Conservation (phyloP, 2,329 filamentous ascomycete species). For the Colletotrichum incanum region DNA sequence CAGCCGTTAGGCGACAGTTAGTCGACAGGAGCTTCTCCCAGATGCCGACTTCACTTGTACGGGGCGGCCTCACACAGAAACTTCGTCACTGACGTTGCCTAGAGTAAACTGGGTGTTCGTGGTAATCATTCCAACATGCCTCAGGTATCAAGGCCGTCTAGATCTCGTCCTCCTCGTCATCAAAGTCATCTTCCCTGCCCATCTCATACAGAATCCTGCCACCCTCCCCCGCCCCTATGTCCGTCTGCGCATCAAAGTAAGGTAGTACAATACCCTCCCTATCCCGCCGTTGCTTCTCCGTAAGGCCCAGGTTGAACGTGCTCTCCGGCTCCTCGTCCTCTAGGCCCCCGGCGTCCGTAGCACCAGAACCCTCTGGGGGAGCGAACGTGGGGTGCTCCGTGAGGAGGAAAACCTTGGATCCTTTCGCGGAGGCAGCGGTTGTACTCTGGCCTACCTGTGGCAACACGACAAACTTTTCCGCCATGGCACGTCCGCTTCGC, state of each 20-base stretch:
- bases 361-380: slow-evolving; percentile 57
- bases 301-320: slow-evolving; percentile 89
- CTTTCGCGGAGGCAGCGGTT: slow-evolving; percentile 10
- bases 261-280: slow-evolving; percentile 92
- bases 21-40: background rate
- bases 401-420: slow-evolving; percentile 71
- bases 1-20: background rate
- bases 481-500: slow-evolving; percentile 83
- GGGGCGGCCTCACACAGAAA: background rate
- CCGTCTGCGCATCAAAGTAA: slow-evolving; percentile 96
- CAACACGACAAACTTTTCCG: slow-evolving; percentile 74
- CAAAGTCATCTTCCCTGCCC: slow-evolving; percentile 96
- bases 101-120: background rate
- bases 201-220: slow-evolving; percentile 97
- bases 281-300: slow-evolving; percentile 90
- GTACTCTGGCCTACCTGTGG: slow-evolving; percentile 46
- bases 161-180: slow-evolving; percentile 95
- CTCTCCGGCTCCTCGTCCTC: slow-evolving; percentile 73
- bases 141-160: slow-evolving; percentile 53
- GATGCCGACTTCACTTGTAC: background rate
- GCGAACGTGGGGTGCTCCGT: slow-evolving; percentile 83
- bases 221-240: slow-evolving; percentile 83
- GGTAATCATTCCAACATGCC: background rate
- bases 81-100: background rate
- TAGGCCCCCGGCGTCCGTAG: slow-evolving; percentile 51